Evolutionary conservation across 140 eudicot genomes (phyloP).

Genomic region (Erigeron philadelphicus): DNA sequence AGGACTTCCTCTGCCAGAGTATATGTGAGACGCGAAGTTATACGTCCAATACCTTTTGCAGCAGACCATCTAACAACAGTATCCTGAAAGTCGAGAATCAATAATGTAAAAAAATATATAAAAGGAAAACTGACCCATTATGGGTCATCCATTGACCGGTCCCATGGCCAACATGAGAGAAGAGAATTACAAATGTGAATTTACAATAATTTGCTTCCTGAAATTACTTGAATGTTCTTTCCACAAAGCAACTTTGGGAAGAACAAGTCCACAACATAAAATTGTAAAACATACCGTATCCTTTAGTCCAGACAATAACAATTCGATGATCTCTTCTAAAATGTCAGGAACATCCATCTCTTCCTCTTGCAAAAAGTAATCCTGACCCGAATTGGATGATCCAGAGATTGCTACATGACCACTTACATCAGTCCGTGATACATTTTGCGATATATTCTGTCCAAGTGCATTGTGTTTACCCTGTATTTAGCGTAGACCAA

Average conservation of each 20-base stretch:
- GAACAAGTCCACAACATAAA: slow-evolving; percentile 16
- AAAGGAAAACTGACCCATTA: too few species aligned
- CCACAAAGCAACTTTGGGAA: background rate
- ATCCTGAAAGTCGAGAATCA: slow-evolving; percentile 47
- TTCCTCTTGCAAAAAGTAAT: slow-evolving; percentile 51
- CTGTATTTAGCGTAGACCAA: slow-evolving; percentile 41
- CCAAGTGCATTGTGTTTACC: slow-evolving; percentile 68
- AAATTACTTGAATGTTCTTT: background rate
- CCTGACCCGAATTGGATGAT: slow-evolving; percentile 30
- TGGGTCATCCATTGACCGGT: too few species aligned
- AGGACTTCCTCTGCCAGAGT: slow-evolving; percentile 85
- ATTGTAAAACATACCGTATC: slow-evolving; percentile 61
- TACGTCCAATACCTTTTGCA: slow-evolving; percentile 98
- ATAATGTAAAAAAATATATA: background rate
- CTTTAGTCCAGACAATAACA: slow-evolving; percentile 73
- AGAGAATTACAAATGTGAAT: background rate
- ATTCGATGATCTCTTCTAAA: slow-evolving; percentile 81
- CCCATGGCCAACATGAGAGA: too few species aligned
- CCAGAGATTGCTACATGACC: slow-evolving; percentile 26
- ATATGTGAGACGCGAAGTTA: slow-evolving; percentile 73
- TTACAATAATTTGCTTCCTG: slow-evolving; percentile 8
- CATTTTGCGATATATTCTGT: slow-evolving; percentile 37
- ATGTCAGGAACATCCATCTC: slow-evolving; percentile 94
- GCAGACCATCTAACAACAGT: slow-evolving; percentile 99
- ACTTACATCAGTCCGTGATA: slow-evolving; percentile 26